Evolutionary conservation across 768 basidiomycete species (phyloP), one percentile per base, ranked within the genome.

Genomic region (Cystobasidium tubakii): DNA sequence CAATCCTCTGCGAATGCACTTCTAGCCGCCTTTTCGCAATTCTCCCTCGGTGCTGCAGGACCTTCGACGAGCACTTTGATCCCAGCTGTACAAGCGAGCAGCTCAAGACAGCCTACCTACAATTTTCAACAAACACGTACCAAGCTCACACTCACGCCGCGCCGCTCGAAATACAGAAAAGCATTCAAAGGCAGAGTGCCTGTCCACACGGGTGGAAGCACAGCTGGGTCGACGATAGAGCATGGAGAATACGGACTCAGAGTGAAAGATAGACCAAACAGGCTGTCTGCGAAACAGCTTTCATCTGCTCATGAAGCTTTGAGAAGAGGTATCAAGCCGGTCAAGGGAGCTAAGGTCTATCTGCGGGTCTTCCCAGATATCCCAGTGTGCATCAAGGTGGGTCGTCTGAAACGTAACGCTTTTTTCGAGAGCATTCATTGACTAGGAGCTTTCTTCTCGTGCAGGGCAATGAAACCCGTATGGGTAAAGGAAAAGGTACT

Each of bases 401-500:
- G 84, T 78, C 21, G 21, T 21, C 15, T 29, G 0, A 29, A 17
- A 31, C 2, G 12, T 15, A 43, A 23, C 39, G 19, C 70, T 19
- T 19, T 21, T 39, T 25, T 6, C 29, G 29, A n/a, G 10, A n/a
- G 17, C 62, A n/a, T 23, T 7, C 15, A 15, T 15, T 39, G 39
- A 39, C 39, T 39, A 6, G 7, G 15, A 15, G 6, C 39, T 39
- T 15, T 15, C 7, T 6, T 15, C 15, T 6, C 15, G 39, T 39
- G 6, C 39, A 92, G 91, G 95, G 96, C 67, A 98, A 96, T 78
- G 94, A 98, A 82, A 94, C 92, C 4, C 90, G 96, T 85, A 97
- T 98, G 96, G 96, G 96, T 64, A 98, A 98, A 83, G 96, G 96
- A 74, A 99, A 99, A 82, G 96, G 96, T 57, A 87, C 90, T 0